A percentile compares a stretch with the other conserved stretches of the same genome.
Evolutionary conservation across 305 asterid species (phyloP).

Genomic region (Solanum hybrid): DNA sequence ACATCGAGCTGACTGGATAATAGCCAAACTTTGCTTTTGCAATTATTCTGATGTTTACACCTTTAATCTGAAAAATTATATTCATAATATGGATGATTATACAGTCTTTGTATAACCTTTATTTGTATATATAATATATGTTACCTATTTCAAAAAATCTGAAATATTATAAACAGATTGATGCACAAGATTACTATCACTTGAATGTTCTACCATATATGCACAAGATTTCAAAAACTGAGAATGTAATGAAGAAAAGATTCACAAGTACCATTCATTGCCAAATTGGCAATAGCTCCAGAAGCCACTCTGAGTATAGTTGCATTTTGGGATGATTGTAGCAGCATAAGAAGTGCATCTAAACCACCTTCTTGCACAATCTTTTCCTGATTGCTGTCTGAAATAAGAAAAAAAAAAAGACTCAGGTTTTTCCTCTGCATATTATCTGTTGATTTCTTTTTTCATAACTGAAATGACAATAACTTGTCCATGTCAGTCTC

Average conservation of each 20-base stretch:
- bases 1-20: not conserved
- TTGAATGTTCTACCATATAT: not conserved
- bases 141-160: not conserved
- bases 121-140: not conserved
- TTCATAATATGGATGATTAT: not conserved
- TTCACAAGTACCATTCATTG: slow-evolving; percentile 68
- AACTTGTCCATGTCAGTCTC: not conserved
- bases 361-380: slow-evolving; percentile 87
- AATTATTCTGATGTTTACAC: not conserved
- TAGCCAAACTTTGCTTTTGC: not conserved
- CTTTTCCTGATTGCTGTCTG: slow-evolving; percentile 74
- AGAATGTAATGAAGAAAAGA: not conserved
- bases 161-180: not conserved
- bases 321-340: slow-evolving; percentile 65
- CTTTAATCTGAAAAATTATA: not conserved
- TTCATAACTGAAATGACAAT: not conserved
- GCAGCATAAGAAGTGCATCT: slow-evolving; percentile 68
- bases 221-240: not conserved
- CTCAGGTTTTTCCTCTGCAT: not conserved
- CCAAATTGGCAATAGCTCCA: slow-evolving; percentile 92
- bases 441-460: not conserved
- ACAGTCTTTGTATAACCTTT: not conserved
- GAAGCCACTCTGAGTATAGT: slow-evolving; percentile 87
- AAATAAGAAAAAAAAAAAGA: slow-evolving; percentile 10
- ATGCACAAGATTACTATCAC: not conserved